Conservation (phyloP, 768 basidiomycete species). For the Phylloporus sp. region DNA sequence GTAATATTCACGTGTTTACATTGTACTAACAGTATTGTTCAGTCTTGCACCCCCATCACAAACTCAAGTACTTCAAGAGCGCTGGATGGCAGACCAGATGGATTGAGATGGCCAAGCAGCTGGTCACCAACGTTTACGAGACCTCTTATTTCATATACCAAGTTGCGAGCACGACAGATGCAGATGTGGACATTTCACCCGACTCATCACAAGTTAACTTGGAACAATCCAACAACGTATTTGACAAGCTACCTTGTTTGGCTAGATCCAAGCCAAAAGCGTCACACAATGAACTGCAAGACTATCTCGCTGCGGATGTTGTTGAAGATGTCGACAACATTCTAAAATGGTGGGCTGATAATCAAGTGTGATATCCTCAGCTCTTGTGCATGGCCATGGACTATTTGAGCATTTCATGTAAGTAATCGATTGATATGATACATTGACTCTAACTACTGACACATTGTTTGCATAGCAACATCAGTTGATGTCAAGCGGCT, state of each 20-base stretch:
- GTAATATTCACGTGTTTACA: not conserved
- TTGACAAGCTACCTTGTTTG: not conserved
- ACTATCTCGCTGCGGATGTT: not conserved
- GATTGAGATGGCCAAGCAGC: not conserved
- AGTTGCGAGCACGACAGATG: not conserved
- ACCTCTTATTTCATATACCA: too few species aligned
- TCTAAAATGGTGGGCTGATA: not conserved
- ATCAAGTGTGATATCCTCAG: not conserved
- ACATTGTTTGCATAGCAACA: conserved; percentile 21
- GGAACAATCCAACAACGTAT: not conserved
- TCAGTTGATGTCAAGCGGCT: conserved; percentile 31
- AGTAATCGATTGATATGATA: not conserved
- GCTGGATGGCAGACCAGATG: not conserved
- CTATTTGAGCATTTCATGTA: conserved; percentile 2
- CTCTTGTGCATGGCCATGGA: not conserved
- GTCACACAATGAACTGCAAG: not conserved
- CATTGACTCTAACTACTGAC: too few species aligned
- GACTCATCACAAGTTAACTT: not conserved
- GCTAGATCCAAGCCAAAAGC: not conserved
- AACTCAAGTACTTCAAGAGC: not conserved
- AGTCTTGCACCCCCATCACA: not conserved
- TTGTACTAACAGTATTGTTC: not conserved
- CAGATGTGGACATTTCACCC: not conserved
- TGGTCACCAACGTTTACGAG: too few species aligned
- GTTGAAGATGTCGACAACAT: not conserved